phyloP scores from a whole-genome alignment of 192 early-diverging fungal species.

The Endogone sp. region DNA sequence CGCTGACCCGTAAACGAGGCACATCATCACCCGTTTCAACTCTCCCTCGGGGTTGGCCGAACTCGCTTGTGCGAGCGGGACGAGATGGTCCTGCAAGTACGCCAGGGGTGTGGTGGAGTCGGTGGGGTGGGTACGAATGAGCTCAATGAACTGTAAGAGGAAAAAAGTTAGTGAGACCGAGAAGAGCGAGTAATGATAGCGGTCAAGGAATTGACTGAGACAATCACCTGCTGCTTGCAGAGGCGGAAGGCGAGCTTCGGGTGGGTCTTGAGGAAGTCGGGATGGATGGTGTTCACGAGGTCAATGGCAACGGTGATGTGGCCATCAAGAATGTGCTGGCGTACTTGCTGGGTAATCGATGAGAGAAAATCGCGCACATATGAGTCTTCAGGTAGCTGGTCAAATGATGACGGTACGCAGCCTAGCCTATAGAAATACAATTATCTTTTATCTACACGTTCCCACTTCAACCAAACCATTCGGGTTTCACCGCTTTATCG shows the following conservation, averaged over 20 bases:
- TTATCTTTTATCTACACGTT: too few relatives aligned
- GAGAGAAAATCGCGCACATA: too few relatives aligned
- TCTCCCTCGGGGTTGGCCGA: neutral
- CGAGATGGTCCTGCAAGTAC: neutral
- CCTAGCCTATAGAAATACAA: too few relatives aligned
- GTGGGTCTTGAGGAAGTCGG: neutral
- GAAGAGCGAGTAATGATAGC: too few relatives aligned
- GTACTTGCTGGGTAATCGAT: neutral
- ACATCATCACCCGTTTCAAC: neutral
- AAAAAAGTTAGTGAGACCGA: too few relatives aligned
- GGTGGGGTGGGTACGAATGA: neutral
- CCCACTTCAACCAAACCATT: too few relatives aligned
- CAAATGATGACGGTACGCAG: too few relatives aligned
- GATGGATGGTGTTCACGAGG: neutral
- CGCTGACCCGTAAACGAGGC: neutral
- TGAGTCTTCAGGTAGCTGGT: too few relatives aligned
- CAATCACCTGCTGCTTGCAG: neutral
- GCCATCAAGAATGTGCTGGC: neutral
- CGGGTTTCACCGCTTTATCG: too few relatives aligned
- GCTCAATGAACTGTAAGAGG: neutral
- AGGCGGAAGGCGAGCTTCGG: neutral
- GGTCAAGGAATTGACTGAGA: neutral
- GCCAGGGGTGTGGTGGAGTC: neutral
- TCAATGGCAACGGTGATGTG: neutral
- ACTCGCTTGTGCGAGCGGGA: neutral